A percentile compares a stretch with the other conserved stretches of the same genome.
These are phyloP conservation scores for Cruciata laevipes DNA, from an alignment of 257 asterid genomes.

Conservation along the genomic window DNA sequence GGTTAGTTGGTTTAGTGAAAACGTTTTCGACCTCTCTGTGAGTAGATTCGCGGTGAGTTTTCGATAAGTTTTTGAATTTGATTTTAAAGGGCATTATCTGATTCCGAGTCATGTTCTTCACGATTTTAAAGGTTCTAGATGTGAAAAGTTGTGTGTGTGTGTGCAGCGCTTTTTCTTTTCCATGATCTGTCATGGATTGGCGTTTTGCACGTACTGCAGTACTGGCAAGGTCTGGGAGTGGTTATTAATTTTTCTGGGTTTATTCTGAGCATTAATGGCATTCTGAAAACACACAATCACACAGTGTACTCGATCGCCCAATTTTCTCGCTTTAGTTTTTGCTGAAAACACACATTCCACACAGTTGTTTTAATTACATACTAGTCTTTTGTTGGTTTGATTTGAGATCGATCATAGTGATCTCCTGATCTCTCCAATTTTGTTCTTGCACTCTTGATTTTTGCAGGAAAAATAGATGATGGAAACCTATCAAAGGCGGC, in stretches of 20 bases:
- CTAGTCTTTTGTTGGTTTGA: neutral
- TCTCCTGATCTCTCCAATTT: neutral
- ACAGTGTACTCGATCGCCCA: neutral
- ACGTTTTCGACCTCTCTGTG: neutral
- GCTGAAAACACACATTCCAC: too few relatives aligned
- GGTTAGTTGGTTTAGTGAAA: neutral
- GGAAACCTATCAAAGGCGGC: constrained; percentile 69
- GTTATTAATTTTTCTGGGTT: neutral
- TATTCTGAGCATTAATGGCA: neutral
- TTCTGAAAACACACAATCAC: neutral
- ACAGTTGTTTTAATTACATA: too few relatives aligned
- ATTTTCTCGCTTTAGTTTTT: neutral
- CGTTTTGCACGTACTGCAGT: neutral
- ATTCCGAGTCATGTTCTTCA: too few relatives aligned
- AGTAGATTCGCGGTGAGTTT: too few relatives aligned
- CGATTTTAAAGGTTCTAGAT: too few relatives aligned
- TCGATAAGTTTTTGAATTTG: too few relatives aligned
- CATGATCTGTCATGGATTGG: too few relatives aligned
- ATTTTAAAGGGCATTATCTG: too few relatives aligned
- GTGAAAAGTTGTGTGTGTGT: too few relatives aligned
- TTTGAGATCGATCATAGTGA: neutral
- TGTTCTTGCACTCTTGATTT: neutral
- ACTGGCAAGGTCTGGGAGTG: neutral
- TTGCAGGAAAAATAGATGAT: constrained; percentile 31
- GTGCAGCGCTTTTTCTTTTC: too few relatives aligned